phyloP scores from a whole-genome alignment of 1,284 basidiomycete genomes.

The Leccinum subrobustum region DNA sequence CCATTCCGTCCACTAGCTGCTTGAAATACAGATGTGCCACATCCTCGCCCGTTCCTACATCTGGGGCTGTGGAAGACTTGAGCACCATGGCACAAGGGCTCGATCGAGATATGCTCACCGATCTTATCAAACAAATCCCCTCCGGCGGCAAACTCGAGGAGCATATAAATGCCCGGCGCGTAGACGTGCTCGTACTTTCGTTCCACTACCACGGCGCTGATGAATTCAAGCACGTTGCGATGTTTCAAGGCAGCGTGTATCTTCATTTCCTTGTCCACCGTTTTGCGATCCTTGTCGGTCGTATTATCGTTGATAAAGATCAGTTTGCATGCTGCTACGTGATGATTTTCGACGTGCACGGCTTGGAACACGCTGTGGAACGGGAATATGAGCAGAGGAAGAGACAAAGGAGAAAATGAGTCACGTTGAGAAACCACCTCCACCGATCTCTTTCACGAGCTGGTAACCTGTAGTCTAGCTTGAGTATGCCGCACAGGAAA shows the following conservation, averaged over 20 bases:
- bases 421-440: constrained; percentile 83
- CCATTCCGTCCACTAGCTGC: constrained; percentile 83
- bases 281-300: constrained; percentile 67
- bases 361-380: constrained; percentile 75
- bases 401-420: constrained; percentile 18
- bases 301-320: constrained; percentile 62
- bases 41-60: constrained; percentile 86
- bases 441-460: constrained; percentile 74
- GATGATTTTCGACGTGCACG: constrained; percentile 62
- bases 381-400: constrained; percentile 3
- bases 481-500: background rate
- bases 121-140: constrained; percentile 99
- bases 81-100: background rate
- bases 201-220: constrained; percentile 77
- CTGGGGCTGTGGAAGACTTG: constrained; percentile 45
- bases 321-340: constrained; percentile 85
- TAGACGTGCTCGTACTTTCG: constrained; percentile 57
- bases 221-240: constrained; percentile 81
- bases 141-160: constrained; percentile 90
- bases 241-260: constrained; percentile 87
- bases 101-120: constrained; percentile 46
- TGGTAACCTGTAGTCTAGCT: constrained; percentile 53
- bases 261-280: constrained; percentile 91
- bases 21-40: constrained; percentile 90
- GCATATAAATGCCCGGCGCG: constrained; percentile 85